Evolutionary conservation across 176 grass and related monocot species (phyloP).

Genomic region (Zea luxurians): DNA sequence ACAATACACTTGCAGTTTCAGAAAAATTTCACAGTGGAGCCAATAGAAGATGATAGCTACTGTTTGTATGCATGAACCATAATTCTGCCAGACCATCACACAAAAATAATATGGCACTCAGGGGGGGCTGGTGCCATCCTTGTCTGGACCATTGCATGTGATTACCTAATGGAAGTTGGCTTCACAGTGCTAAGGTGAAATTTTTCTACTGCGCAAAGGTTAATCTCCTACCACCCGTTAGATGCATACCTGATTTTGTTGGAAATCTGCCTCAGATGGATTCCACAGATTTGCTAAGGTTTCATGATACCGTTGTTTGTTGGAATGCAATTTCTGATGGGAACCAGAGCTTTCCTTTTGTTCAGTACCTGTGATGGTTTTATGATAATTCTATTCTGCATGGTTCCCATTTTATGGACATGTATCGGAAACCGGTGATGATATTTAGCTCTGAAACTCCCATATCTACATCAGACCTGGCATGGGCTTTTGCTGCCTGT

Average conservation of each 20-base stretch:
- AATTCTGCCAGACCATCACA: neutral
- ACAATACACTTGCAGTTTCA: neutral
- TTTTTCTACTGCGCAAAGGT: neutral
- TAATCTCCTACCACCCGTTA: neutral
- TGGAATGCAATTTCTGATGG: neutral
- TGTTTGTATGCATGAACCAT: neutral
- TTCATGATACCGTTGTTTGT: neutral
- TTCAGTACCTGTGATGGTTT: neutral
- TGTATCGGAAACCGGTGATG: neutral
- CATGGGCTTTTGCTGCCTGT: too few relatives aligned
- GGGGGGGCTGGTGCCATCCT: neutral
- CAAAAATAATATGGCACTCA: neutral
- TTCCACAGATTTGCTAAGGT: neutral
- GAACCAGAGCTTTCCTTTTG: neutral
- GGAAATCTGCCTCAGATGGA: neutral
- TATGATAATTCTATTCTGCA: neutral
- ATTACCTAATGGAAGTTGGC: neutral
- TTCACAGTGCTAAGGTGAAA: neutral
- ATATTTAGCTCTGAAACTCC: neutral
- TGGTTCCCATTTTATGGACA: neutral
- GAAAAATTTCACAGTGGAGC: conserved; percentile 7
- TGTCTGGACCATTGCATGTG: neutral
- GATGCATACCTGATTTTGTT: neutral
- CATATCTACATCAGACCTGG: neutral
- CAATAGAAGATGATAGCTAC: neutral